Conservation (phyloP, 2,329 filamentous ascomycete genomes). For the Stagonosporopsis tanaceti region DNA sequence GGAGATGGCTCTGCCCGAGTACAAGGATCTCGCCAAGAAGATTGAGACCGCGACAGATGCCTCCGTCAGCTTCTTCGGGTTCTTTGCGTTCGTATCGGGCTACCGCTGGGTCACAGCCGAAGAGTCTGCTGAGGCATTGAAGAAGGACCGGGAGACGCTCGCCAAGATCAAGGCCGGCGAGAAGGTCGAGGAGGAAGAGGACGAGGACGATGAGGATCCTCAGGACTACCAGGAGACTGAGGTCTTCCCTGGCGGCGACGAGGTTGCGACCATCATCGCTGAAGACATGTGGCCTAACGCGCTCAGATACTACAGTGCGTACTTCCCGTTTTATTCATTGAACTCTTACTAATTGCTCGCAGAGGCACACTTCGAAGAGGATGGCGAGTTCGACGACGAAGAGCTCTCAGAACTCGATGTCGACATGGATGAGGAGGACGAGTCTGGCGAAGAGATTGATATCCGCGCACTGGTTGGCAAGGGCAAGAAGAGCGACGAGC, state of each 20-base stretch:
- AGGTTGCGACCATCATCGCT: slow-evolving; percentile 78
- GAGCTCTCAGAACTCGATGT: slow-evolving; percentile 73
- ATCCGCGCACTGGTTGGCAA: slow-evolving; percentile 57
- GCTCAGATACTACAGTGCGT: slow-evolving; percentile 89
- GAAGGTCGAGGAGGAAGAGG: slow-evolving; percentile 49
- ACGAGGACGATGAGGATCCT: slow-evolving; percentile 67
- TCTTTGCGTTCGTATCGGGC: slow-evolving; percentile 77
- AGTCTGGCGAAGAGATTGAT: slow-evolving; percentile 68
- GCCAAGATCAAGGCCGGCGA: slow-evolving; percentile 53
- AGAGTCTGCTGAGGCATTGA: slow-evolving; percentile 70
- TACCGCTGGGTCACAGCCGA: slow-evolving; percentile 74
- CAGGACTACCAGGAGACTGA: slow-evolving; percentile 75
- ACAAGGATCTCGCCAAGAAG: slow-evolving; percentile 62
- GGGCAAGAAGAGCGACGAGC: slow-evolving; percentile 52
- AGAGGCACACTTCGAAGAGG: slow-evolving; percentile 64
- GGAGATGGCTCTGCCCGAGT: slow-evolving; percentile 63
- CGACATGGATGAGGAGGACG: slow-evolving; percentile 53
- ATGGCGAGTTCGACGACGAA: slow-evolving; percentile 69
- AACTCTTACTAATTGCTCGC: slow-evolving; percentile 47
- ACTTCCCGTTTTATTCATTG: not conserved
- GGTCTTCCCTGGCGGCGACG: slow-evolving; percentile 87
- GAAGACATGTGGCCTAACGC: slow-evolving; percentile 91
- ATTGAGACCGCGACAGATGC: slow-evolving; percentile 67
- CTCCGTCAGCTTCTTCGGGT: slow-evolving; percentile 83
- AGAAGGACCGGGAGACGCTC: slow-evolving; percentile 68